Evolutionary conservation across 345 rosid genomes (phyloP), one percentile per base, ranked within the genome.

Genomic region (Alliaria petiolata): DNA sequence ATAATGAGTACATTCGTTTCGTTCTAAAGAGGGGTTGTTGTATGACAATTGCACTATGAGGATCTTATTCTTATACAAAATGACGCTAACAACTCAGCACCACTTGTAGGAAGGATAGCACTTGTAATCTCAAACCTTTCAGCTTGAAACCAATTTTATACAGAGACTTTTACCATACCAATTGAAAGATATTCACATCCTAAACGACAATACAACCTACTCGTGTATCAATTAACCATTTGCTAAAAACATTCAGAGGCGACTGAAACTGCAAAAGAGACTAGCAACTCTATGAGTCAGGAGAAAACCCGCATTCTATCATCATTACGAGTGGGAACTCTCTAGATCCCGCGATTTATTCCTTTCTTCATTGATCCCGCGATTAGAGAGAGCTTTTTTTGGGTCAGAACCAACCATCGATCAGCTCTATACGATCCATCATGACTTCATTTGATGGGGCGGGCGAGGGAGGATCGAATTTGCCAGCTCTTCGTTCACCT

Each of bases 401-500:
- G 62, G 53, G 66, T 70, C 76, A 50, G 72, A 67, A 68, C 70
- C 78, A 71, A 56, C 62, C 40, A 68, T 35, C 35, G 16, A 72
- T 16, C 42, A 22, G 15, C 49, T 70, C 62, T 30, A 36, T 19
- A 49, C 7, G 50, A 47, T 56, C 51, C 39, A 76, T 85, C 87
- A 85, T 14, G 82, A 74, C 81, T 81, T 83, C 80, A 73, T 77
- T 63, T 65, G 83, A 80, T 78, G 89, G 13, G 90, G 59, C 3
- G 89, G 38, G 14, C 77, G 80, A 47, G 84, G 84, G 46, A 86
- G 90, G 77, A 87, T 77, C 25, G 86, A 78, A 64, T 79, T 85
- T 26, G 89, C 91, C 16, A 89, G 83, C 67, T 91, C 92, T 31
- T 91, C 92, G 8, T 91, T 88, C 69, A 90, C 57, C 80, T 86